Conservation (phyloP, 306 rosid genomes). For the Quercus suber region DNA sequence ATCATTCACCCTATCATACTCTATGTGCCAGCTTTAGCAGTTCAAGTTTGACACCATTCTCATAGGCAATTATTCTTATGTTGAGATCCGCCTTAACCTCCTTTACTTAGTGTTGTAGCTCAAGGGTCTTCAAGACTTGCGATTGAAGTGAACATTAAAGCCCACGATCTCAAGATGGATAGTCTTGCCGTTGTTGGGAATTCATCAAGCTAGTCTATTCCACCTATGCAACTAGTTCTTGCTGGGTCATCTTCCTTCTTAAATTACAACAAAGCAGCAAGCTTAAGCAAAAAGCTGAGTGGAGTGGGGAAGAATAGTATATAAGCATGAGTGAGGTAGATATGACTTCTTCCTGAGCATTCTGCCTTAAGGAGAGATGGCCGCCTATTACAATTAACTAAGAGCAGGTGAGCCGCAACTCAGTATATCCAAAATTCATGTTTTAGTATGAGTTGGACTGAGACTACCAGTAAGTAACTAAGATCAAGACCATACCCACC, state of each 20-base stretch:
- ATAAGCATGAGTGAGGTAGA: too few relatives aligned
- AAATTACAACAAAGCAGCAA: too few relatives aligned
- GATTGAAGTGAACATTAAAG: background rate
- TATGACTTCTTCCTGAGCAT: too few relatives aligned
- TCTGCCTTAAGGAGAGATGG: too few relatives aligned
- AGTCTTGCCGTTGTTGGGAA: too few relatives aligned
- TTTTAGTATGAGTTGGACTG: conserved; percentile 1
- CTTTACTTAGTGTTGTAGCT: background rate
- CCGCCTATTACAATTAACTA: conserved; percentile 77
- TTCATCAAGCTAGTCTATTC: too few relatives aligned
- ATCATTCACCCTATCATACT: background rate
- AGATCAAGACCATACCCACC: too few relatives aligned
- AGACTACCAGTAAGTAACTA: too few relatives aligned
- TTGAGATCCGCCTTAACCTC: background rate
- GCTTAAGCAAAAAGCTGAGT: too few relatives aligned
- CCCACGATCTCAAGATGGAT: background rate
- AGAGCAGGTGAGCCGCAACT: conserved; percentile 66
- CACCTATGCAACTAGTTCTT: too few relatives aligned
- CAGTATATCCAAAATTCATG: conserved; percentile 46
- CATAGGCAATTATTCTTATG: background rate
- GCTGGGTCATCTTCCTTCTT: too few relatives aligned
- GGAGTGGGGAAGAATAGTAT: too few relatives aligned
- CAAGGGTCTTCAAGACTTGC: background rate
- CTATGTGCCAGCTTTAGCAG: background rate
- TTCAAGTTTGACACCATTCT: background rate